Conservation (phyloP, 225 moss, liverwort and hornwort species). For the Neckera pumila region DNA sequence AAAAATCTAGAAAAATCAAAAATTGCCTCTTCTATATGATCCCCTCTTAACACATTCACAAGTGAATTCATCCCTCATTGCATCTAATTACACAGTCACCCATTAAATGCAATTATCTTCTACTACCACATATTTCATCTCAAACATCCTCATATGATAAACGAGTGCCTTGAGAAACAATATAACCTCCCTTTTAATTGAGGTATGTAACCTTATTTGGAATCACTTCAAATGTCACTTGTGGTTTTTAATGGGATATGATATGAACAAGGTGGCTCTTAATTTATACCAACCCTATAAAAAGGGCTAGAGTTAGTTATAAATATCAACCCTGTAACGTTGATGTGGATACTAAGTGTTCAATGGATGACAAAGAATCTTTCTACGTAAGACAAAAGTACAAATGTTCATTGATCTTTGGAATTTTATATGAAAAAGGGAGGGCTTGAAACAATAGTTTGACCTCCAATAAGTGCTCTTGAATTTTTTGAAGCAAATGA, state of each 20-base stretch:
- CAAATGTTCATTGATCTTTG: background rate
- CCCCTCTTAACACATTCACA: background rate
- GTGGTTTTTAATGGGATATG: fast-evolving
- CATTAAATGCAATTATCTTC: background rate
- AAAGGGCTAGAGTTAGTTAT: no score
- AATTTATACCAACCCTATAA: background rate
- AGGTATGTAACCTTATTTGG: background rate
- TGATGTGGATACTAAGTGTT: fast-evolving
- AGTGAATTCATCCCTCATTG: background rate
- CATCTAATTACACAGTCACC: background rate
- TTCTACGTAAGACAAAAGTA: background rate
- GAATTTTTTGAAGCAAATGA: background rate
- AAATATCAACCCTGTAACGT: background rate
- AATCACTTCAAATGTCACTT: background rate
- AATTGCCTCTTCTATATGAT: background rate
- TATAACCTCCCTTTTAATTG: fast-evolving
- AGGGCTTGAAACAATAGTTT: background rate
- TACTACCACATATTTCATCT: background rate
- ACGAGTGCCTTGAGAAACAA: no score
- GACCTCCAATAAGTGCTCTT: background rate
- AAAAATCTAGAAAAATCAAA: background rate
- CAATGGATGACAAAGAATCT: background rate
- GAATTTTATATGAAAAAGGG: background rate
- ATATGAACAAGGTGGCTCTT: background rate
- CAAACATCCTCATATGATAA: background rate